Percentiles rank a stretch among this genome's conserved stretches.
phyloP scores from a whole-genome alignment of 305 asterid genomes.

The Solanum chacoense region DNA sequence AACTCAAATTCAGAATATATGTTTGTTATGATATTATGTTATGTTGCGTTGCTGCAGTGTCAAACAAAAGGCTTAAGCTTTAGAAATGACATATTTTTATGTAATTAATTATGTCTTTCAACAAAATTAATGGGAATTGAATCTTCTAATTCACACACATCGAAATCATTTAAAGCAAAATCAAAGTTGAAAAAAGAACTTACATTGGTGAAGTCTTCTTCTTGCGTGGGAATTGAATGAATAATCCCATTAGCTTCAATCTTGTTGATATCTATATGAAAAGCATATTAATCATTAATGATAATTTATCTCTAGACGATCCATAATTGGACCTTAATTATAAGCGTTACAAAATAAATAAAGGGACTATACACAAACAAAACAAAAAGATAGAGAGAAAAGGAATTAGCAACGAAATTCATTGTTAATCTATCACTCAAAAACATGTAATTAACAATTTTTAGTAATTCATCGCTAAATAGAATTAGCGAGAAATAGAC shows the following conservation, averaged over 20 bases:
- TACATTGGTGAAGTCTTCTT: constrained; percentile 11
- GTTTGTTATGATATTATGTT: not conserved
- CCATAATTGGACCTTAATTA: not conserved
- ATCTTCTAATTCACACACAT: not conserved
- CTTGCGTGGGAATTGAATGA: not conserved
- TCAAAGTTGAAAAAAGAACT: not conserved
- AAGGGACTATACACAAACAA: not conserved
- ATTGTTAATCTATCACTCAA: not conserved
- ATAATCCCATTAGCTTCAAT: not conserved
- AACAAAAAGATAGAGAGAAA: not conserved
- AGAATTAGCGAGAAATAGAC: not conserved
- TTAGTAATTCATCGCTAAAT: not conserved
- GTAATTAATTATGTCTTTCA: not conserved
- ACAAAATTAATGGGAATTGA: too few relatives aligned
- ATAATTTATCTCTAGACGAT: not conserved
- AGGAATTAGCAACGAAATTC: not conserved
- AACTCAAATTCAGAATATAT: too few relatives aligned
- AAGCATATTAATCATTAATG: not conserved
- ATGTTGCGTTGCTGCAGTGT: not conserved
- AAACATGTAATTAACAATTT: not conserved
- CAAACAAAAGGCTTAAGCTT: too few relatives aligned
- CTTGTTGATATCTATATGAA: not conserved
- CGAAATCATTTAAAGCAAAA: not conserved
- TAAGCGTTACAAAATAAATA: not conserved
- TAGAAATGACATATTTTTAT: not conserved